Evolutionary conservation across 208 protist species (phyloP).

Genomic region (Crithidia mellificae): DNA sequence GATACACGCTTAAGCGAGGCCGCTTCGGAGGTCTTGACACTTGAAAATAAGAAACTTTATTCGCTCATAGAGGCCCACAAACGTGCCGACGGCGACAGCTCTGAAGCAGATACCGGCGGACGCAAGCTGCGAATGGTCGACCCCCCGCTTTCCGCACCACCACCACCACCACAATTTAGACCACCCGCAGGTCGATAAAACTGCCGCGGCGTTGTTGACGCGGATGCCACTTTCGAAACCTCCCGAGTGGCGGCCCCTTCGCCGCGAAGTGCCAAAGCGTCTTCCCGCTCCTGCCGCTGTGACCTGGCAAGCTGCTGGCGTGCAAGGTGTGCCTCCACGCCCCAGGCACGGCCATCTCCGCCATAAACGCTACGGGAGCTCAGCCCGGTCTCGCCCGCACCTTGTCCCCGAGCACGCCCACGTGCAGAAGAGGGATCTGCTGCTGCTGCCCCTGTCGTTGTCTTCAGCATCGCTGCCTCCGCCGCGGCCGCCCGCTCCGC

Average conservation of each 20-base stretch:
- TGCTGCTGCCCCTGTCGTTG: slow-evolving; percentile 17
- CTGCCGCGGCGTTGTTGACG: background rate
- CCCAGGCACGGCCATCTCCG: slow-evolving; percentile 25
- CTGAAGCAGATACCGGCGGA: slow-evolving; percentile 16
- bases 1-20: too few relatives aligned
- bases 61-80: slow-evolving; percentile 4
- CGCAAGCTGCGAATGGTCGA: slow-evolving; percentile 34
- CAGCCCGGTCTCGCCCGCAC: too few relatives aligned
- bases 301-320: slow-evolving; percentile 25
- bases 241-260: background rate
- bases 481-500: slow-evolving; percentile 38
- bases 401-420: too few relatives aligned
- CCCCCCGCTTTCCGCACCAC: too few relatives aligned
- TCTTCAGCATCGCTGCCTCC: slow-evolving; percentile 9
- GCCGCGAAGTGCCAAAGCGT: background rate
- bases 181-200: background rate
- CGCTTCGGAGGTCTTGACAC: too few relatives aligned
- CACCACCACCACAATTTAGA: too few relatives aligned
- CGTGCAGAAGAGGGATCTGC: too few relatives aligned
- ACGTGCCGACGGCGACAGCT: background rate
- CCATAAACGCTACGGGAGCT: slow-evolving; percentile 24
- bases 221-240: background rate
- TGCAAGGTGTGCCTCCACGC: slow-evolving; percentile 21
- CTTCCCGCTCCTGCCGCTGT: slow-evolving; percentile 11
- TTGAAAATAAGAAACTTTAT: too few relatives aligned